These are phyloP conservation scores for Dalbergia cochinchinensis DNA, from an alignment of 306 rosid genomes.

Conservation along the genomic window DNA sequence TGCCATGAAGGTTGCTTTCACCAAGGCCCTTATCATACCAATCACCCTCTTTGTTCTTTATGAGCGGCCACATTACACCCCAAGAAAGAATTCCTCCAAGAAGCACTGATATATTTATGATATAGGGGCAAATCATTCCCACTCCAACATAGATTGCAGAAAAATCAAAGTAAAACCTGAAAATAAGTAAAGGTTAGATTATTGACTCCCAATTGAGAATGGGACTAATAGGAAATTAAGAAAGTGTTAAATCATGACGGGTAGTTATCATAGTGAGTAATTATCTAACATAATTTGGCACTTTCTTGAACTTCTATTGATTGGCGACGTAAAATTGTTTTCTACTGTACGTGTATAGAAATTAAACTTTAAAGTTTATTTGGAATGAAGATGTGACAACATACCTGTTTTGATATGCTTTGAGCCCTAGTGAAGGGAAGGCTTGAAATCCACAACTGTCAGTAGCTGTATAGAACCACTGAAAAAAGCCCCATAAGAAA, in stretches of 20 bases:
- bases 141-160: conserved; percentile 65
- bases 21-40: conserved; percentile 49
- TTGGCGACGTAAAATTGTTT: no score
- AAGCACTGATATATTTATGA: conserved; percentile 61
- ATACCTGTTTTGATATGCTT: conserved; percentile 55
- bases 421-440: conserved; percentile 64
- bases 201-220: not conserved
- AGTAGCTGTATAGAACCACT: conserved; percentile 64
- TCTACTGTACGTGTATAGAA: no score
- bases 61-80: conserved; percentile 70
- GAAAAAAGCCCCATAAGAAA: conserved; percentile 65
- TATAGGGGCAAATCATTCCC: conserved; percentile 69
- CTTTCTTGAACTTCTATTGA: no score
- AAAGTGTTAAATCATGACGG: no score
- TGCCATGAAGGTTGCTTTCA: conserved; percentile 44
- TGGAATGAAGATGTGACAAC: conserved; percentile 20
- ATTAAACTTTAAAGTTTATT: not conserved
- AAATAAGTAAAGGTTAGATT: conserved; percentile 23
- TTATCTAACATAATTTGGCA: no score
- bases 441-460: conserved; percentile 61
- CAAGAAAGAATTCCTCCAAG: conserved; percentile 68
- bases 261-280: no score
- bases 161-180: conserved; percentile 64
- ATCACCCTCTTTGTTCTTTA: conserved; percentile 51
- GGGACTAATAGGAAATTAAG: not conserved